Evolutionary conservation across 129 eudicot species (phyloP).

Genomic region (Heracleum sosnowskyi): DNA sequence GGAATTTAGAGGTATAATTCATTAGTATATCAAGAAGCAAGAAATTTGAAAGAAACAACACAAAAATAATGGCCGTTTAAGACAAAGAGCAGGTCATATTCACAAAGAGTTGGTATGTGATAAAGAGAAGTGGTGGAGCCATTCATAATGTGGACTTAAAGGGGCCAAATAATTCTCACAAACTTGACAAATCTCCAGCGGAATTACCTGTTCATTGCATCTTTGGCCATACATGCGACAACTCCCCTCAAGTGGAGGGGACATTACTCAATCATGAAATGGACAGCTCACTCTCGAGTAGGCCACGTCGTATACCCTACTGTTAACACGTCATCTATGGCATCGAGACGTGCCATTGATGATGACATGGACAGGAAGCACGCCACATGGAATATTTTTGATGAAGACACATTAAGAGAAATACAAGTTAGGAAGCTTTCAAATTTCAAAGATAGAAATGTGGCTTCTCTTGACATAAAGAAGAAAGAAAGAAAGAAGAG

Average conservation of each 20-base stretch:
- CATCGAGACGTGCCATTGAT: slow-evolving; percentile 3
- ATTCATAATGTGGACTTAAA: slow-evolving; percentile 4
- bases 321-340: not conserved
- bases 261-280: slow-evolving; percentile 7
- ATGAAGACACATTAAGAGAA: slow-evolving; percentile 9
- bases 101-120: slow-evolving; percentile 21
- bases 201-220: not conserved
- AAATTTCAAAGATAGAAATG: slow-evolving; percentile 3
- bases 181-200: not conserved
- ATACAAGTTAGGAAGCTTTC: slow-evolving; percentile 9
- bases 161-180: not conserved
- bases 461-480: slow-evolving; percentile 4
- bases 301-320: slow-evolving; percentile 2
- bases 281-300: not conserved
- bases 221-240: slow-evolving; percentile 4
- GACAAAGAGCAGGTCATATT: slow-evolving; percentile 27
- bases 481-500: not conserved
- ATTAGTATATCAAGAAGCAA: not conserved
- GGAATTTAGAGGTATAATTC: not conserved
- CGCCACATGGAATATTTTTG: slow-evolving; percentile 1
- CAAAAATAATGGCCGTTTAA: slow-evolving; percentile 30
- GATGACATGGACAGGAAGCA: slow-evolving; percentile 16
- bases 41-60: slow-evolving; percentile 11
- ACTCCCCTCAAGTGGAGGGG: slow-evolving; percentile 2
- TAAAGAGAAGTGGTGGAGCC: not conserved